phyloP scores from a whole-genome alignment of 169 alveolate species.

The Eimeria nieschulzi region DNA sequence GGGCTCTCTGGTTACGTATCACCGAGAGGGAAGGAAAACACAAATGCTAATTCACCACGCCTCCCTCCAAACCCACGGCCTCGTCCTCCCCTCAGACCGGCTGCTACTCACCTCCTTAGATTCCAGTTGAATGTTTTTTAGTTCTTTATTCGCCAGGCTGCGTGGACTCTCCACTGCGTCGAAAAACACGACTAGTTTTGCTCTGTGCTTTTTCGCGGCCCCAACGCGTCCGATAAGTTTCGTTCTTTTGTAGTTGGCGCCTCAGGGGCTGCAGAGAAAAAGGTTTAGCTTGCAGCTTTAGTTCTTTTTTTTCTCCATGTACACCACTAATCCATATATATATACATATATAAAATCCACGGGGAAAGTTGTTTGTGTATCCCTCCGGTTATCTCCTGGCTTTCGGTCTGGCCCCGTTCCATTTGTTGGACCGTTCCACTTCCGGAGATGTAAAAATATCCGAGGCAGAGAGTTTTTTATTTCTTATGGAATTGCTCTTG shows the following conservation, averaged over 20 bases:
- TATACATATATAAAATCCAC: not conserved
- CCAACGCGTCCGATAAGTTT: not conserved
- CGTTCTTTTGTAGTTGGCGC: not conserved
- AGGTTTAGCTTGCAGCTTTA: too few species aligned
- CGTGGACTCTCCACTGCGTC: not conserved
- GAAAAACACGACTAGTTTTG: too few species aligned
- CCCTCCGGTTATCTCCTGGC: not conserved
- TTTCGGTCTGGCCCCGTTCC: not conserved
- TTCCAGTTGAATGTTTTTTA: not conserved
- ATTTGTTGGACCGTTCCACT: not conserved
- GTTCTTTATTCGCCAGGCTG: not conserved
- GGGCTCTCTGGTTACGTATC: not conserved
- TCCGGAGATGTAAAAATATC: not conserved
- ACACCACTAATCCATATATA: too few species aligned
- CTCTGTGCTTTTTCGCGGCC: not conserved
- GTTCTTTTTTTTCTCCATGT: too few species aligned
- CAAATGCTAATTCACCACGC: not conserved
- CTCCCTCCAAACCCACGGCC: not conserved
- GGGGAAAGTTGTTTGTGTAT: not conserved
- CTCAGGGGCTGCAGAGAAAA: not conserved
- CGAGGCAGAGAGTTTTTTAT: constrained; percentile 8
- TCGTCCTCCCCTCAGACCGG: not conserved
- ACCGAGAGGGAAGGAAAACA: not conserved
- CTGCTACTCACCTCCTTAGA: not conserved
- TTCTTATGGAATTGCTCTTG: too few species aligned